Conservation (phyloP, 2,329 filamentous ascomycete genomes). For the Scedosporium minutisporum region DNA sequence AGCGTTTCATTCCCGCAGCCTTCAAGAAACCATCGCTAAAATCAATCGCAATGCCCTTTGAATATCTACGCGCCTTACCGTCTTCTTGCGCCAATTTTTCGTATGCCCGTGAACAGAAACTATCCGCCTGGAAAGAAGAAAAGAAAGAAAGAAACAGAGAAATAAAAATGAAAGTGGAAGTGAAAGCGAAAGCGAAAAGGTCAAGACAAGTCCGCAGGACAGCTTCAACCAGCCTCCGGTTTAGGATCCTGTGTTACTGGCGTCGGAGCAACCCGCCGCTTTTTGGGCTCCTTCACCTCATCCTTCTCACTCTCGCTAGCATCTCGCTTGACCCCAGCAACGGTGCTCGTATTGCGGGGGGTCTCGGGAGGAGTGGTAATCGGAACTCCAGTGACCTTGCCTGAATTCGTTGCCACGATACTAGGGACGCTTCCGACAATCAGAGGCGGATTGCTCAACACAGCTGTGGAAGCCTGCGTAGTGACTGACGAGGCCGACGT, state of each 20-base stretch:
- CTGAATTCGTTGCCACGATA: conserved; percentile 64
- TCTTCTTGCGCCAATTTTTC: not conserved
- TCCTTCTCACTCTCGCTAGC: conserved; percentile 45
- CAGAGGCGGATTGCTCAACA: conserved; percentile 70
- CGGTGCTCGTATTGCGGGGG: conserved; percentile 47
- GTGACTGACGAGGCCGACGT: conserved; percentile 75
- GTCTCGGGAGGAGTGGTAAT: conserved; percentile 88
- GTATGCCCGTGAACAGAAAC: too few relatives aligned
- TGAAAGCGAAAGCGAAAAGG: not conserved
- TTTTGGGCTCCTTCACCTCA: conserved; percentile 50
- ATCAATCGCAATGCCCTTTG: not conserved
- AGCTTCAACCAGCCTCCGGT: not conserved
- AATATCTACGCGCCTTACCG: not conserved
- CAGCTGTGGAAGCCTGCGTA: conserved; percentile 48
- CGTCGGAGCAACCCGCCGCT: conserved; percentile 61
- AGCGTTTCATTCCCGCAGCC: not conserved
- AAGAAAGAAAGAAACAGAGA: not conserved
- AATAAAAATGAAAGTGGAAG: not conserved
- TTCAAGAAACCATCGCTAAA: not conserved
- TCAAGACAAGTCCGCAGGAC: not conserved
- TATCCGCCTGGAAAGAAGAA: not conserved
- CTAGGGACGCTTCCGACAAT: conserved; percentile 68
- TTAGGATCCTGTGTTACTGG: conserved; percentile 2
- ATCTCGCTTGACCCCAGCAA: conserved; percentile 44
- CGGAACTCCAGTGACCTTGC: conserved; percentile 53